Base-by-base conservation (phyloP, 116 monocot genomes). In the Zostera marina region DNA sequence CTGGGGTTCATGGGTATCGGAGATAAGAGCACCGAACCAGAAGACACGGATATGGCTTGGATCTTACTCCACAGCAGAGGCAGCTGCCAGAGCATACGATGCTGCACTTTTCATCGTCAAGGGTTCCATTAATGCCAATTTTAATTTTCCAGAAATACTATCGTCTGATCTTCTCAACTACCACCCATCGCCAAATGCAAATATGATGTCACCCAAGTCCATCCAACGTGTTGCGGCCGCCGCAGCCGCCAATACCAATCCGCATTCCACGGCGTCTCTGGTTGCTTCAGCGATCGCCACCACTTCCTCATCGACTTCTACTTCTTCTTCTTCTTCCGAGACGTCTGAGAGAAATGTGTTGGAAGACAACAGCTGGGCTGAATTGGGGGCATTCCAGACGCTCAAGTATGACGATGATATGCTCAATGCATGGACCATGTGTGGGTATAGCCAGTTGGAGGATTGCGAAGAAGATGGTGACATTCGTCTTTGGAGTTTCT, bases 1-100 rank as follows among this genome's bases (percentile, higher is more conserved):
- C 49, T 87, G 87, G 87, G 87, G 87, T 5, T 81, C 81, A 11
- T 87, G 82, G 81, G 87, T 87, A 11, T 87, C 87, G 6, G 87
- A 87, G 72, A 81, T 87, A 25, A 64, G 87, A 46, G 87, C 87
- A 5, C 87, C 87, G 8, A 81, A 73, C 57, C 78, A 79, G 68
- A 87, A 79, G 72, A 70, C 82, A 9, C 46, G 87, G 24, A 87
- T 87, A 21, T 87, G 87, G 87, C 74, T 87, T 0, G 87, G 87
- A 47, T 87, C 87, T 20, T 81, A 87, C 58, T 76, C 87, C 43
- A 87, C 87, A 1, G 46, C 87, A 3, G 82, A 87, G 53, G 87
- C 87, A 13, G 87, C 87, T 0, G 87, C 87, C 5, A 63, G 87
- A 7, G 87, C 87, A 47, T 87, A 87, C 24, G 87, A 87, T 57